Conservation (phyloP, 2,329 filamentous ascomycete species). For the Tricladium varicosporioides region DNA sequence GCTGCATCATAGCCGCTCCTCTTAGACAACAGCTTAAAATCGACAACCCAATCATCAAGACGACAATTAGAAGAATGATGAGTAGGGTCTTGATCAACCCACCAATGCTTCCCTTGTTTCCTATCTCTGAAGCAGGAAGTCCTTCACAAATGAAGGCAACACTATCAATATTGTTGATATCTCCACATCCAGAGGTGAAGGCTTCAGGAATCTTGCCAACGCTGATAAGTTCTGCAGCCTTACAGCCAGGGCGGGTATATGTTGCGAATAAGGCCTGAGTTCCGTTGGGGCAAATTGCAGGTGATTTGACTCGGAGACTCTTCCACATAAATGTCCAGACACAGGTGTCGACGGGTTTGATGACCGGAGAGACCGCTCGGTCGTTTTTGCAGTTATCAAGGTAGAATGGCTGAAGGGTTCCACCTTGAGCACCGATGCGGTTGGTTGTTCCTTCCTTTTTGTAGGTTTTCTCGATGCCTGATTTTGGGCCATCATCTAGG, state of each 20-base stretch:
- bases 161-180: neutral
- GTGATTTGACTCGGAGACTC: neutral
- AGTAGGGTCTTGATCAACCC: neutral
- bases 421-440: neutral
- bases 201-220: neutral
- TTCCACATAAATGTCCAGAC: neutral
- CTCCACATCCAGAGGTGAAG: neutral
- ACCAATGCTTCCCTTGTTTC: neutral
- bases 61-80: neutral
- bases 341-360: neutral
- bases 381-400: neutral
- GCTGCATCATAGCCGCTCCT: neutral
- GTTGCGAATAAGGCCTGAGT: neutral
- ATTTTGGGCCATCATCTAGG: neutral
- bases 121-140: neutral
- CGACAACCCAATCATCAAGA: neutral
- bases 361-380: neutral
- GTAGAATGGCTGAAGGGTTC: neutral
- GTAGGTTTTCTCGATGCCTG: neutral
- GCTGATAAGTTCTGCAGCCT: neutral
- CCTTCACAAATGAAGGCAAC: neutral
- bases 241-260: neutral
- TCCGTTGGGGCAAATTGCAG: neutral
- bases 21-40: neutral
- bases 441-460: neutral